A percentile compares a stretch with the other conserved stretches of the same genome.
Conservation (phyloP, 2,329 filamentous ascomycete species). For the Colletotrichum graminicola region DNA sequence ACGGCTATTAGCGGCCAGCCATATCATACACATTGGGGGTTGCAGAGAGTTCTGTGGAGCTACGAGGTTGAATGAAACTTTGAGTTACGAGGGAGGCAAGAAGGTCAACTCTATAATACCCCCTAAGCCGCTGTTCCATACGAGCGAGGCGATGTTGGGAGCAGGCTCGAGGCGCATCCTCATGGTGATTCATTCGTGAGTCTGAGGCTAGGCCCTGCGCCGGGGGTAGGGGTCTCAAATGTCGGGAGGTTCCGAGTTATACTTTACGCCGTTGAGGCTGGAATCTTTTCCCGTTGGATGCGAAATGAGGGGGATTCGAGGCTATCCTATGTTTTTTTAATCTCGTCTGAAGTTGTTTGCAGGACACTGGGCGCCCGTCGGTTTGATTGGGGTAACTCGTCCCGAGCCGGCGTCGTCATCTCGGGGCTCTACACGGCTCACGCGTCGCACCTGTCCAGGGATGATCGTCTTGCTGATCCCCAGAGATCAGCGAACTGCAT, state of each 20-base stretch:
- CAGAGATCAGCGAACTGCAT: background rate
- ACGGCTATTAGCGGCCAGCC: background rate
- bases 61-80: background rate
- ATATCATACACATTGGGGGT: background rate
- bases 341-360: background rate
- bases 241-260: background rate
- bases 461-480: background rate
- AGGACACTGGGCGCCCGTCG: background rate
- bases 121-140: background rate
- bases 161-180: background rate
- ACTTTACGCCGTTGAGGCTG: background rate
- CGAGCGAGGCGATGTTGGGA: background rate
- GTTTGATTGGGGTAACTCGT: conserved; percentile 5
- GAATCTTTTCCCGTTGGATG: background rate
- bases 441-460: background rate
- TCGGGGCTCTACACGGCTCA: conserved; percentile 1
- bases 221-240: background rate
- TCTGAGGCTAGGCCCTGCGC: no score
- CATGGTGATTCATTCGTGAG: no score
- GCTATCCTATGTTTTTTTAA: background rate
- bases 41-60: background rate
- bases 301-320: background rate
- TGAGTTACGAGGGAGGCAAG: background rate
- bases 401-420: conserved; percentile 11
- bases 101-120: background rate